Base-by-base conservation (phyloP, 129 eudicot genomes). In the Saposhnikovia divaricata region DNA sequence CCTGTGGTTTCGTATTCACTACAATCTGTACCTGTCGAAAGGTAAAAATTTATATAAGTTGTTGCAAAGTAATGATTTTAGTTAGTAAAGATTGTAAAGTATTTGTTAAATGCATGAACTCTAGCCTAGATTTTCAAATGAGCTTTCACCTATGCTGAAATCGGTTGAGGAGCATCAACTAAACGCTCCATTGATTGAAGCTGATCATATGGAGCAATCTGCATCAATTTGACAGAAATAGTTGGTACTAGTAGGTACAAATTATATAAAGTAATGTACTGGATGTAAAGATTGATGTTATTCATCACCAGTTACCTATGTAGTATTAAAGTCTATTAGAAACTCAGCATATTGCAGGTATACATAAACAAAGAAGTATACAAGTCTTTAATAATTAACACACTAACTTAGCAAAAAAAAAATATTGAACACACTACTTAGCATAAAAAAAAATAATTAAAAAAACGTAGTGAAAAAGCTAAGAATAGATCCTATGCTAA, bases 151-250 rank as follows among this genome's bases (percentile, higher is more conserved):
- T 86, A 81, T 65, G 87, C 85, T 78, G 84, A 88, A 78, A 78
- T 82, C 34, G 88, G 87, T 59, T 85, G 85, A 83, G 97, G 93
- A 84, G 86, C 86, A 74, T 89, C 98, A 72, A 96, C 92, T 66
- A 96, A 85, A 25, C 99, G 96, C 82, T 96, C 99, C 86, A 96
- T 87, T 51, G 84, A 84, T 81, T 92, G 99, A 78, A 96, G 91
- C 83, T 96, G 99, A 81, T 96, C 99, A 59, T 96, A 96, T 11
- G 99, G 99, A 82, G 99, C 99, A 70, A 96, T 96, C 98, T 96
- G 90, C 85, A 84, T 61, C 78, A 82, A 39, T 76, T 45, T 69
- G 66, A 72, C 50, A 61, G 74, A 4, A 74, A 46, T 23, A n/a
- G 53, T 44, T 44, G 42, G 42, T 0, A 23, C 44, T 15, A 25